These are phyloP conservation scores for Fusarium protoensiforme DNA, from an alignment of 2,329 filamentous ascomycete genomes.

Conservation along the genomic window DNA sequence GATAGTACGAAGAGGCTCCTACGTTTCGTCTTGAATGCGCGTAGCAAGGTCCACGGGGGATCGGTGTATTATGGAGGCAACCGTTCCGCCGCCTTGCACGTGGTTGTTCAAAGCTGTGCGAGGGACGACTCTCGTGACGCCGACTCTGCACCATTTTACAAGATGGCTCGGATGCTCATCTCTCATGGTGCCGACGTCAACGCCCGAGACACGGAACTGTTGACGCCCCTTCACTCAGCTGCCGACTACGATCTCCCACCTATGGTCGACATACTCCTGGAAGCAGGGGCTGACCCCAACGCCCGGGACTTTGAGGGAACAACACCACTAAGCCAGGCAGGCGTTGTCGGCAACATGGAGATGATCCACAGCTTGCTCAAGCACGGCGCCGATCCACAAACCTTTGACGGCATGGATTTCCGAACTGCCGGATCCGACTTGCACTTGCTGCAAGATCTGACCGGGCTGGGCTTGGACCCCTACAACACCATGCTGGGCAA, in stretches of 20 bases:
- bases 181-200: slow-evolving; percentile 30
- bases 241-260: background rate
- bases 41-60: background rate
- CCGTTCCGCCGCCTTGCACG: slow-evolving; percentile 21
- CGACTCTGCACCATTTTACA: background rate
- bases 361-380: slow-evolving; percentile 13
- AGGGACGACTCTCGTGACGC: background rate
- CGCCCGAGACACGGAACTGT: slow-evolving; percentile 11
- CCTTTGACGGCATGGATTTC: slow-evolving; percentile 1
- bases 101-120: slow-evolving; percentile 3
- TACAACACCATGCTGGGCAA: background rate
- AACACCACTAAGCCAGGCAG: slow-evolving; percentile 18
- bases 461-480: slow-evolving; percentile 25
- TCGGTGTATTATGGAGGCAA: background rate
- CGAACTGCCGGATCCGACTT: background rate
- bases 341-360: background rate
- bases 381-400: slow-evolving; percentile 19
- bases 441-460: slow-evolving; percentile 2
- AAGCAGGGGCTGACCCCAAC: slow-evolving; percentile 33
- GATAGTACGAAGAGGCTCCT: slow-evolving; percentile 11
- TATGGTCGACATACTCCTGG: slow-evolving; percentile 18
- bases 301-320: slow-evolving; percentile 3
- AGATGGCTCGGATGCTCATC: slow-evolving; percentile 21
- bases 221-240: slow-evolving; percentile 30
- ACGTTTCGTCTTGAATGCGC: slow-evolving; percentile 24